Percentiles rank a stretch among this genome's conserved stretches.
Conservation (phyloP, 768 basidiomycete genomes). For the Tulasnella sp. region DNA sequence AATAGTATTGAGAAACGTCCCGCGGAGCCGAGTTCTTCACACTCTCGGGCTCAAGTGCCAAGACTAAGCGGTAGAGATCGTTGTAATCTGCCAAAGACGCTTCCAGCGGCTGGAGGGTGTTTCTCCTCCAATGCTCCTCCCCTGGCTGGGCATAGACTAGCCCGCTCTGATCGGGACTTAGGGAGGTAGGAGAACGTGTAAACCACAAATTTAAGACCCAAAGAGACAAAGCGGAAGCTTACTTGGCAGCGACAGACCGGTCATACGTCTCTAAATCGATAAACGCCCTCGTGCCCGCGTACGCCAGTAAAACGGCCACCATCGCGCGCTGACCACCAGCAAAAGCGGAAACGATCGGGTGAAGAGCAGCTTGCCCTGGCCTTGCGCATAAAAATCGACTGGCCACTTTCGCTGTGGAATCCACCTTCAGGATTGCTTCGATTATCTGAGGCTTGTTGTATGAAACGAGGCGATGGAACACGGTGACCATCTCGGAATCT, state of each 20-base stretch:
- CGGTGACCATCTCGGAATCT: conserved; percentile 33
- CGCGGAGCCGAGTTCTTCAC: background rate
- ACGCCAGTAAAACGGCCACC: conserved; percentile 34
- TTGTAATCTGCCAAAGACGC: conserved; percentile 32
- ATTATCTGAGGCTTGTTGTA: conserved; percentile 32
- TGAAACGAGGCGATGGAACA: conserved; percentile 37
- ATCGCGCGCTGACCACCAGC: conserved; percentile 32
- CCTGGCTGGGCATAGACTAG: too few relatives aligned
- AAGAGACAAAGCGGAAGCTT: conserved; percentile 18
- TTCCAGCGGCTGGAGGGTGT: conserved; percentile 33
- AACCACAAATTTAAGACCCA: too few relatives aligned
- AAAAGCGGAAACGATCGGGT: conserved; percentile 36
- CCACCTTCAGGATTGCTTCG: conserved; percentile 32
- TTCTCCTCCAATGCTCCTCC: background rate
- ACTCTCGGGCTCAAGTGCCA: conserved; percentile 33
- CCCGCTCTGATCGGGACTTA: background rate
- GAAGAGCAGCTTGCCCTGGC: conserved; percentile 20
- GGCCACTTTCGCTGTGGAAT: conserved; percentile 37
- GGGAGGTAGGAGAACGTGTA: background rate
- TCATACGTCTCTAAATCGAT: conserved; percentile 33
- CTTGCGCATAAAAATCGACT: conserved; percentile 33
- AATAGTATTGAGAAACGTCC: background rate
- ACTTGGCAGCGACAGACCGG: conserved; percentile 31
- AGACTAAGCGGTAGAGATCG: conserved; percentile 34
- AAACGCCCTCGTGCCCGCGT: conserved; percentile 34